phyloP scores from a whole-genome alignment of 1,139 yeast species.

The Debaryomyces fabryi region DNA sequence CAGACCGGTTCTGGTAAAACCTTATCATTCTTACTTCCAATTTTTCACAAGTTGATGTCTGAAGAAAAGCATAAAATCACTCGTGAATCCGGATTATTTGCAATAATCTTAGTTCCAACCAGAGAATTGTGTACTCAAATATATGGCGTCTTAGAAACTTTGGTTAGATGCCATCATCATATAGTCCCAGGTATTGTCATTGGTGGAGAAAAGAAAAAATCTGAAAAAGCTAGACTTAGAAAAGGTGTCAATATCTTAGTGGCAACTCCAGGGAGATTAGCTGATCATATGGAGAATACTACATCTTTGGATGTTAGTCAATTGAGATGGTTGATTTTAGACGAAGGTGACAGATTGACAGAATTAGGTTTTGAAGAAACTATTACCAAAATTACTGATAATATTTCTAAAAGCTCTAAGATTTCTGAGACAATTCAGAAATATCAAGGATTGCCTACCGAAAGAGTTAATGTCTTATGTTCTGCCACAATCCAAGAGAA shows the following conservation, averaged over 20 bases:
- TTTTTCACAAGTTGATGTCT: constrained; percentile 68
- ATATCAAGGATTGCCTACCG: constrained; percentile 64
- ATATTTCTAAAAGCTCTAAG: constrained; percentile 49
- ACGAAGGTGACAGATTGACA: constrained; percentile 94
- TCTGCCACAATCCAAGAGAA: constrained; percentile 90
- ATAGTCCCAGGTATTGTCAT: constrained; percentile 91
- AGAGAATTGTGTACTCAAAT: constrained; percentile 95
- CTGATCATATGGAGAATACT: constrained; percentile 92
- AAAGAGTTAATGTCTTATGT: constrained; percentile 79
- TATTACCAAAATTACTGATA: constrained; percentile 69
- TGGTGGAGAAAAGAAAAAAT: constrained; percentile 93
- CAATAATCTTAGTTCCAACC: constrained; percentile 86
- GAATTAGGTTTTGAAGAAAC: constrained; percentile 97
- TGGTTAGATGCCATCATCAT: constrained; percentile 74
- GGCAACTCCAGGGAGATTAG: constrained; percentile 90
- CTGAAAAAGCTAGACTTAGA: constrained; percentile 87
- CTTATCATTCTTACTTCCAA: constrained; percentile 80
- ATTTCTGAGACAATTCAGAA: constrained; percentile 40
- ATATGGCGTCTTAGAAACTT: constrained; percentile 71
- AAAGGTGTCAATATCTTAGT: constrained; percentile 88
- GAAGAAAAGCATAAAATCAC: constrained; percentile 48
- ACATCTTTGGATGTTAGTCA: constrained; percentile 66
- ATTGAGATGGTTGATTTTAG: constrained; percentile 81
- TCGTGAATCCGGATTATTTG: constrained; percentile 86
- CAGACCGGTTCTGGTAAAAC: constrained; percentile 98